Percentiles rank a stretch among this genome's conserved stretches.
Conservation (phyloP, 352 stramenopile genomes). For the Globisporangium lucens region DNA sequence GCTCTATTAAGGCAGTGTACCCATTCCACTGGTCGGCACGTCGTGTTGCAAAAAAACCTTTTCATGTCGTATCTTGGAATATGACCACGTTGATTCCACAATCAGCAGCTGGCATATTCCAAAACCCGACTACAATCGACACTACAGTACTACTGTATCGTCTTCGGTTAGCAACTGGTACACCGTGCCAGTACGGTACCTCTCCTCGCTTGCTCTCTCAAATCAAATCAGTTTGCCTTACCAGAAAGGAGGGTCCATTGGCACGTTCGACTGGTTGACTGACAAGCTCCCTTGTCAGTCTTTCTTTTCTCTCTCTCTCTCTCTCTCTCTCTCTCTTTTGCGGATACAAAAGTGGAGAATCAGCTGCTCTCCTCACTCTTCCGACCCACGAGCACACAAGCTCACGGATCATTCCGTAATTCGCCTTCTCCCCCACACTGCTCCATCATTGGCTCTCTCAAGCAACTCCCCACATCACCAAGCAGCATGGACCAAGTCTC, state of each 20-base stretch:
- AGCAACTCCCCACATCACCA: neutral
- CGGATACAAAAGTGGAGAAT: neutral
- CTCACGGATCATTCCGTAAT: neutral
- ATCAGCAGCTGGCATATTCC: neutral
- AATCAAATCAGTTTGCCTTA: neutral
- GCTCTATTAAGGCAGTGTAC: conserved; percentile 3
- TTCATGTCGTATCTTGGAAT: neutral
- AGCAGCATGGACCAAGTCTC: conserved; percentile 39
- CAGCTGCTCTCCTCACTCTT: neutral
- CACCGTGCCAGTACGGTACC: neutral
- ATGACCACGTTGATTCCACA: neutral
- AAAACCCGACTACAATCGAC: neutral
- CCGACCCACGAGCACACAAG: neutral
- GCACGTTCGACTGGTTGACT: neutral
- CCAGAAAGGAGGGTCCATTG: neutral
- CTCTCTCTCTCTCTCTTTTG: no score
- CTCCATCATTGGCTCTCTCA: neutral
- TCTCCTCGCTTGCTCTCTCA: neutral
- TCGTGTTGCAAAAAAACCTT: neutral
- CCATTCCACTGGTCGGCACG: neutral
- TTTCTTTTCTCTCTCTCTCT: neutral
- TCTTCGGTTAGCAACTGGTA: no score
- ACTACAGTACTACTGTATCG: no score
- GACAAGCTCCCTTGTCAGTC: no score
- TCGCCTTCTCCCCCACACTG: neutral